Evolutionary conservation across 2,329 filamentous ascomycete species (phyloP).

Genomic region (Fusarium burgessii): DNA sequence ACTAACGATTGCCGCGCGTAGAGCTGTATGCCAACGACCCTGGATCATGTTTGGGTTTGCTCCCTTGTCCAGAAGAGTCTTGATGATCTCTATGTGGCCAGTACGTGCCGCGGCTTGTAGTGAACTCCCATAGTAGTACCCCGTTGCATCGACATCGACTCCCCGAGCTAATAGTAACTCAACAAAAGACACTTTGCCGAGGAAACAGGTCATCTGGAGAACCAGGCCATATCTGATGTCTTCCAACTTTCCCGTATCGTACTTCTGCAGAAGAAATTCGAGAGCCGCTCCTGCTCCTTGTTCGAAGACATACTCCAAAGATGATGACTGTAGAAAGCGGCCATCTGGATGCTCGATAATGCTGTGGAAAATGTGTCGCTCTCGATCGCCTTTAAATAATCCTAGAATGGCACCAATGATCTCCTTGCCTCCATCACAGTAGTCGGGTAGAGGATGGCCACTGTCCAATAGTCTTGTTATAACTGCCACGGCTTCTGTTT

Average conservation of each 20-base stretch:
- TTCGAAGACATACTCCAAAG: constrained; percentile 13
- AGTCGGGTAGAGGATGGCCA: neutral
- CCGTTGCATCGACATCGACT: constrained; percentile 1
- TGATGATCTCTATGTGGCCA: neutral
- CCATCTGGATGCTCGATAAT: neutral
- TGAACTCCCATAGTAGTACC: constrained; percentile 24
- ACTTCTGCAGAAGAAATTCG: neutral
- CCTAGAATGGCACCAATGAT: neutral
- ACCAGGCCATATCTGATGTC: constrained; percentile 1
- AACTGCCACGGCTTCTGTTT: neutral
- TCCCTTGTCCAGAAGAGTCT: neutral
- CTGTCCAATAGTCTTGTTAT: neutral
- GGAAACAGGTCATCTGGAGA: constrained; percentile 11
- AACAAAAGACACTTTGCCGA: neutral
- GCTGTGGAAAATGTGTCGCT: neutral
- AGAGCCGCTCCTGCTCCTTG: constrained; percentile 2
- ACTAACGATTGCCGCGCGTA: constrained; percentile 1
- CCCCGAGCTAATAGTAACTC: constrained; percentile 14
- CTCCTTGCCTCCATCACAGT: neutral
- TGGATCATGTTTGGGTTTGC: constrained; percentile 12
- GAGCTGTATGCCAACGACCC: constrained; percentile 12
- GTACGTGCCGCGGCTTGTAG: constrained; percentile 20
- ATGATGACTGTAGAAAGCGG: neutral
- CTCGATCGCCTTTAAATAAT: neutral
- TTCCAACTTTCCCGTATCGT: neutral